These are phyloP conservation scores for Fomitopsis palustris DNA, from an alignment of 1,284 basidiomycete species.

Conservation along the genomic window DNA sequence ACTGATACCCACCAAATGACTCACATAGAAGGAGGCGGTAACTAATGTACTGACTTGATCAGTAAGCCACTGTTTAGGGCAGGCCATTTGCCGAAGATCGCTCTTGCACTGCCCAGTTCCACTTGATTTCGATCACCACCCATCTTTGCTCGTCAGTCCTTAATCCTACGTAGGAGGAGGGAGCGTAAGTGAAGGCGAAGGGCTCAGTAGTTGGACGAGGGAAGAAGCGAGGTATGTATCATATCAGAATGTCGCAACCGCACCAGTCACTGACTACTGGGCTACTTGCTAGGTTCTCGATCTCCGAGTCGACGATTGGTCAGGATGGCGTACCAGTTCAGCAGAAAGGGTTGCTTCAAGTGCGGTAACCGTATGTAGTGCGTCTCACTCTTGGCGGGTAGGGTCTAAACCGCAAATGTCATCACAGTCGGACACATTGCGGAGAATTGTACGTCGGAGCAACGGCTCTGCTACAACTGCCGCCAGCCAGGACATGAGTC, in stretches of 20 bases:
- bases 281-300: constrained; percentile 18
- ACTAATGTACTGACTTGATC: background rate
- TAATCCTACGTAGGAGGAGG: constrained; percentile 41
- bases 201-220: constrained; percentile 41
- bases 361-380: constrained; percentile 72
- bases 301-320: constrained; percentile 21
- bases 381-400: constrained; percentile 11
- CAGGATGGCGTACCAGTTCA: constrained; percentile 73
- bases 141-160: constrained; percentile 34
- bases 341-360: constrained; percentile 84
- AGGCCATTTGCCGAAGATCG: constrained; percentile 1
- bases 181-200: constrained; percentile 38
- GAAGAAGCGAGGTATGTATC: constrained; percentile 34
- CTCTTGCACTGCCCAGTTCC: constrained; percentile 5
- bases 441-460: constrained; percentile 83
- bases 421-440: constrained; percentile 82
- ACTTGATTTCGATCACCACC: constrained; percentile 27
- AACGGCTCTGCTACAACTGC: constrained; percentile 91
- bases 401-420: constrained; percentile 7
- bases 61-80: constrained; percentile 7
- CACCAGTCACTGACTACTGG: background rate
- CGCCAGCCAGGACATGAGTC: constrained; percentile 89
- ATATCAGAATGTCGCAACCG: background rate
- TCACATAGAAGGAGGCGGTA: background rate
- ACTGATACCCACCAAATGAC: too few relatives aligned